phyloP scores from a whole-genome alignment of 495 filamentous ascomycete genomes.

The Hypoxylon lienhwacheense region DNA sequence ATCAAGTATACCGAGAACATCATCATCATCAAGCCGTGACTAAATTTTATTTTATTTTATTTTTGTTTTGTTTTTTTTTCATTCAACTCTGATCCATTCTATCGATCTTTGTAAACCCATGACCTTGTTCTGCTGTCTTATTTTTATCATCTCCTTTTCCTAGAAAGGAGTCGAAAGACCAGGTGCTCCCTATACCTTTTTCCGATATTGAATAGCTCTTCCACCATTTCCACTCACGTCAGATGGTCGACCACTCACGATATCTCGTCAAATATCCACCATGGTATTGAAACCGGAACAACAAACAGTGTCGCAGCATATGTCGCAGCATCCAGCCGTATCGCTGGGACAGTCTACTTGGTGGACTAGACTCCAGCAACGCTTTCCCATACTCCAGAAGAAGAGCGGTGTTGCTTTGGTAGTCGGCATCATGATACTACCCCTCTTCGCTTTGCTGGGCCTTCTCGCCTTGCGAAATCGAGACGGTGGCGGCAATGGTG shows the following conservation, averaged over 20 bases:
- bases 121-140: too few relatives aligned
- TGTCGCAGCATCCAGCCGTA: slow-evolving; percentile 21
- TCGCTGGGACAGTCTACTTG: slow-evolving; percentile 24
- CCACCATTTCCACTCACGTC: not conserved
- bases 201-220: not conserved
- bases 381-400: slow-evolving; percentile 45
- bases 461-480: slow-evolving; percentile 35
- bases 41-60: too few relatives aligned
- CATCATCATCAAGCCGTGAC: too few relatives aligned
- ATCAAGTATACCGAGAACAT: not conserved
- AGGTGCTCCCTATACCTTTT: not conserved
- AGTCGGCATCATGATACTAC: slow-evolving; percentile 40
- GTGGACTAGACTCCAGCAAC: slow-evolving; percentile 41
- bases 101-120: too few relatives aligned
- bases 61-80: too few relatives aligned
- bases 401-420: slow-evolving; percentile 43
- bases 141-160: not conserved
- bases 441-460: slow-evolving; percentile 37
- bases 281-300: slow-evolving; percentile 17
- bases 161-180: not conserved
- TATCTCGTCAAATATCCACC: not conserved
- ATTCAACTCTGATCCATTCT: too few relatives aligned
- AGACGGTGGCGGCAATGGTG: not conserved
- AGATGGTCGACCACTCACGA: slow-evolving; percentile 16
- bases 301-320: slow-evolving; percentile 19